A percentile compares a stretch with the other conserved stretches of the same genome.
These are phyloP conservation scores for Phialophora tarda DNA, from an alignment of 2,329 filamentous ascomycete species.

Conservation along the genomic window DNA sequence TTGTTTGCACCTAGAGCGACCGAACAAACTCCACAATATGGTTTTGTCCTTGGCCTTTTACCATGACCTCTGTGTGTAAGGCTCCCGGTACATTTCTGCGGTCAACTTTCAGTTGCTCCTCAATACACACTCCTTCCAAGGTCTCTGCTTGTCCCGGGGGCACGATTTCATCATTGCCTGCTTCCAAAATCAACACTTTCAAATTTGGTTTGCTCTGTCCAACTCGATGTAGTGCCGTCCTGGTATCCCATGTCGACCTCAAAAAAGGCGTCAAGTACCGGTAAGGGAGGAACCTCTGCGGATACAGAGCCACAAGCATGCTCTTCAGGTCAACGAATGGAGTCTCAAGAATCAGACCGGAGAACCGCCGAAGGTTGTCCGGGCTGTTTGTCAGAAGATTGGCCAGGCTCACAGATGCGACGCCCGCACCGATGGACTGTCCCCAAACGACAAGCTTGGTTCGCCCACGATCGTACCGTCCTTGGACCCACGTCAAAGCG, in stretches of 20 bases:
- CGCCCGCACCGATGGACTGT: slow-evolving; percentile 75
- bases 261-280: slow-evolving; percentile 75
- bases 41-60: slow-evolving; percentile 50
- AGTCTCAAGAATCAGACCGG: slow-evolving; percentile 71
- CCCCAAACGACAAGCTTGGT: slow-evolving; percentile 70
- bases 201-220: slow-evolving; percentile 40
- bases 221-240: slow-evolving; percentile 49
- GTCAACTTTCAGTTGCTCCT: slow-evolving; percentile 44
- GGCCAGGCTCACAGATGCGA: slow-evolving; percentile 60
- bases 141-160: slow-evolving; percentile 46
- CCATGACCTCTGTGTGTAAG: slow-evolving; percentile 58
- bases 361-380: slow-evolving; percentile 41
- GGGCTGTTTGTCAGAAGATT: slow-evolving; percentile 26
- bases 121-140: slow-evolving; percentile 46
- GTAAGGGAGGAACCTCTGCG: slow-evolving; percentile 80
- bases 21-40: slow-evolving; percentile 32
- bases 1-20: slow-evolving; percentile 14
- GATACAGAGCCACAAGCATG: slow-evolving; percentile 75
- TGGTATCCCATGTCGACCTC: slow-evolving; percentile 63
- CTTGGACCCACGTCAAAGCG: slow-evolving; percentile 65
- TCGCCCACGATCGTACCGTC: slow-evolving; percentile 44
- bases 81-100: slow-evolving; percentile 52
- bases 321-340: slow-evolving; percentile 73
- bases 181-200: slow-evolving; percentile 49
- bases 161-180: slow-evolving; percentile 53